Evolutionary conservation across 148 eudicot genomes (phyloP).

Genomic region (Fagopyrum tataricum): DNA sequence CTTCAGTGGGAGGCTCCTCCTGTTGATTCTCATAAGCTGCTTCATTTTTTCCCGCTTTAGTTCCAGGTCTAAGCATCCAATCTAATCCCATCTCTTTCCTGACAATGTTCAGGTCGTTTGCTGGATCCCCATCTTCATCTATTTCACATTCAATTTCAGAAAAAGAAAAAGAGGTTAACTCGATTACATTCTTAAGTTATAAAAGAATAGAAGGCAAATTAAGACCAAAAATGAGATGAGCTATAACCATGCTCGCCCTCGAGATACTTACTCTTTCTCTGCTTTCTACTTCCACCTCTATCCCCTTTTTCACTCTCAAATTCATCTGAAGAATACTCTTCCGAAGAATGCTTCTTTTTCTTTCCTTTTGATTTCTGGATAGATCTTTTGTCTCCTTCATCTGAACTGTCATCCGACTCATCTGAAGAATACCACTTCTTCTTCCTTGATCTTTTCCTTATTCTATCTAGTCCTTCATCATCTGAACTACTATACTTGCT

Average conservation of each 20-base stretch:
- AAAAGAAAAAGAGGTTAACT: neutral
- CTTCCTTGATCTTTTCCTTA: slow-evolving; percentile 43
- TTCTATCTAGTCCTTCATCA: slow-evolving; percentile 46
- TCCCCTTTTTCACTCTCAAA: slow-evolving; percentile 27
- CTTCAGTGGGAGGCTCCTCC: slow-evolving; percentile 48
- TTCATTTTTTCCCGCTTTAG: slow-evolving; percentile 23
- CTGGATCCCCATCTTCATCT: slow-evolving; percentile 29
- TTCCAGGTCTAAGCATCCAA: slow-evolving; percentile 87
- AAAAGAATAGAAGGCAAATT: neutral
- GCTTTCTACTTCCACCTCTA: slow-evolving; percentile 17
- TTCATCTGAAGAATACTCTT: slow-evolving; percentile 23
- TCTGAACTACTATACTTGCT: slow-evolving; percentile 49
- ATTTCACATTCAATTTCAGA: slow-evolving; percentile 7
- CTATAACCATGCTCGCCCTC: neutral
- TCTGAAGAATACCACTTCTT: slow-evolving; percentile 89
- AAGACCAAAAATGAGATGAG: neutral
- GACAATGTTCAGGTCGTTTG: slow-evolving; percentile 28
- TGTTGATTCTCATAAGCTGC: slow-evolving; percentile 22
- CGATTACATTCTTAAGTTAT: neutral
- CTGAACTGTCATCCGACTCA: slow-evolving; percentile 38
- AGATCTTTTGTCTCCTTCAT: slow-evolving; percentile 20
- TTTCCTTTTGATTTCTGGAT: slow-evolving; percentile 19
- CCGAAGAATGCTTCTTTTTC: slow-evolving; percentile 24
- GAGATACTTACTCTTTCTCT: slow-evolving; percentile 19
- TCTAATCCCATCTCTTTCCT: slow-evolving; percentile 87